Percentiles rank a stretch among this genome's conserved stretches.
Conservation (phyloP, 129 eudicot species). For the Helichrysum umbraculigerum region DNA sequence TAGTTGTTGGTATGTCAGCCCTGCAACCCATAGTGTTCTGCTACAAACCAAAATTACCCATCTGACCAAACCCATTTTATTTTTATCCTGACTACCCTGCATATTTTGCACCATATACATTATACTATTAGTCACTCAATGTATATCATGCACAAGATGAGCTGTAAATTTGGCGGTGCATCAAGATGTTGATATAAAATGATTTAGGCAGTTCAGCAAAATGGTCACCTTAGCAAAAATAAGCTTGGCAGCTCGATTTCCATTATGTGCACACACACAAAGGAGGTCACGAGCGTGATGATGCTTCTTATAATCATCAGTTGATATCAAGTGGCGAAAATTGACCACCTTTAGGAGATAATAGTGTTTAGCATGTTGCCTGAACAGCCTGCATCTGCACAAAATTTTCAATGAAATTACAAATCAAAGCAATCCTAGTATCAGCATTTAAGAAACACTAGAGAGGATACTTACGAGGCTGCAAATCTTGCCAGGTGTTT, state of each 20-base stretch:
- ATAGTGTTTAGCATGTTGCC: neutral
- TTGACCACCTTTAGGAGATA: neutral
- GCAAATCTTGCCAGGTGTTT: slow-evolving; percentile 4
- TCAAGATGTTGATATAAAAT: neutral
- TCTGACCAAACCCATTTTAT: neutral
- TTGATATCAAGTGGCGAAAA: slow-evolving; percentile 14
- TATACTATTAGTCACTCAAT: neutral
- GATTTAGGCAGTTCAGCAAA: slow-evolving; percentile 4
- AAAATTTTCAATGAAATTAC: slow-evolving; percentile 19
- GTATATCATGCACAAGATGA: neutral
- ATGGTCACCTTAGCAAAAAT: slow-evolving; percentile 26
- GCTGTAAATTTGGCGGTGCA: neutral
- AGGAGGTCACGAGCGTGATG: slow-evolving; percentile 24
- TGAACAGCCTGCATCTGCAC: slow-evolving; percentile 24
- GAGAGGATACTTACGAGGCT: slow-evolving; percentile 16
- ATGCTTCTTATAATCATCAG: neutral
- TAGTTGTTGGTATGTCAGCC: neutral
- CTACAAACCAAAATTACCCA: neutral
- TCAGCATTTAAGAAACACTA: neutral
- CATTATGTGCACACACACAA: slow-evolving; percentile 25
- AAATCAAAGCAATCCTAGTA: slow-evolving; percentile 19
- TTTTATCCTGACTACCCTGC: neutral
- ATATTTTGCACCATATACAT: neutral
- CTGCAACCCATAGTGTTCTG: neutral
- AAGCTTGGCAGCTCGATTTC: slow-evolving; percentile 20